Base-by-base conservation (phyloP, 1,284 basidiomycete species). In the Schizopora paradoxa region DNA sequence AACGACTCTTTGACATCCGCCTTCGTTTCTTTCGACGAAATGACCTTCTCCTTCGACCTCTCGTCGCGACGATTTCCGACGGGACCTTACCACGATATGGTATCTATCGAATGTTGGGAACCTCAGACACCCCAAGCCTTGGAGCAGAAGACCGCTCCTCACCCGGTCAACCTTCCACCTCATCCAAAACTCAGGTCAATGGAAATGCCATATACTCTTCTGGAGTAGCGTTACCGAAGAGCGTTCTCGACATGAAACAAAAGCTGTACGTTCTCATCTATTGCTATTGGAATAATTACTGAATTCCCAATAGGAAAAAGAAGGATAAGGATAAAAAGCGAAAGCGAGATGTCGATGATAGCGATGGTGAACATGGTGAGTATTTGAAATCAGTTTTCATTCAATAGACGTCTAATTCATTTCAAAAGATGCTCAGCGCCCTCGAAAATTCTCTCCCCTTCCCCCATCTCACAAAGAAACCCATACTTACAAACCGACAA, bases 301-400 rank as follows among this genome's bases (percentile, higher is more conserved):
- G 6, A 70, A 64, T 78, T 11, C 78, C 82, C 37, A 50, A 66
- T 35, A 84, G 81, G 66, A 79, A 81, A 61, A 89, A 88, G 71
- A 88, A 89, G 68, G 41, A 51, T 10, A 47, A 51, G 36, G 49
- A 48, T 19, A 90, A 91, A 68, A 89, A 89, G 60, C 82, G 84
- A 61, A 89, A 88, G 70, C 75, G 85, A 45, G 78, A 88, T 19
- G 65, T 69, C 10, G 85, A 84, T 22, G 82, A 82, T 21, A 86
- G 84, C 56, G 89, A 91, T 56, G 64, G 68, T 19, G 80, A 87
- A 56, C 67, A 70, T 66, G 76, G 75, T 79, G 61, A 43, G 56
- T 58, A 41, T 42, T 34, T 48, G 32, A 22, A 32, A 23, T 21
- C n/a, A 29, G 44, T 42, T n/a, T n/a, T n/a, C n/a, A n/a, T n/a